Base-by-base conservation (phyloP, 306 rosid species). In the Pterocarpus macrocarpus region DNA sequence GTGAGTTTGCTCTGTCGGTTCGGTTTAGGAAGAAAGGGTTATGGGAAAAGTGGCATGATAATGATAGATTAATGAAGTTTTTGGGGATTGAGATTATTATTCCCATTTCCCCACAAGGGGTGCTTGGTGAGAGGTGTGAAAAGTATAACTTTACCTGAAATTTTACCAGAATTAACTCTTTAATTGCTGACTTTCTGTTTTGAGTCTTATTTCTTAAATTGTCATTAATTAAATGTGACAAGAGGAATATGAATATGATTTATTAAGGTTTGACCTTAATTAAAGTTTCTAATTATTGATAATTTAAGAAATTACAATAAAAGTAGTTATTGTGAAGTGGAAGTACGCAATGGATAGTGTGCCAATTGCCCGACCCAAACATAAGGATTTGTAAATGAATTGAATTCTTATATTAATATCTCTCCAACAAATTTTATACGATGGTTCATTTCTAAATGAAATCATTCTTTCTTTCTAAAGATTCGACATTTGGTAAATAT, bases 41-140 rank as follows among this genome's bases (percentile, higher is more conserved):
- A 7, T 13, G n/a, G 45, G 34, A 43, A 44, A 74, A 67, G 75
- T 64, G 72, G 59, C 43, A 47, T 47, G 12, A 47, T 47, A 47
- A 16, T 0, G 22, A 69, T 47, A 30, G 44, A 55, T 53, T 8
- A 34, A 41, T 30, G 58, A 53, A 38, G 45, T 9, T 11, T 47
- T 75, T 61, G 79, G 63, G 34, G 22, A 32, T 45, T 34, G 49
- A 33, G 47, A 16, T 44, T 11, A 34, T 35, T 1, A 13, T 45
- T 16, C 38, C 44, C 36, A 52, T 62, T 61, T n/a, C 36, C 14
- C 32, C 53, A 17, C 55, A 55, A 39, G 41, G 7, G 44, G 15
- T 50, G 10, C 6, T 58, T 63, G 45, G 45, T 22, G 43, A 55
- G 8, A n/a, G 43, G 33, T 44, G 35, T 15, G 8, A 76, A 10